Evolutionary conservation across 208 protist genomes (phyloP).

Genomic region (Wallacemonas collosoma): DNA sequence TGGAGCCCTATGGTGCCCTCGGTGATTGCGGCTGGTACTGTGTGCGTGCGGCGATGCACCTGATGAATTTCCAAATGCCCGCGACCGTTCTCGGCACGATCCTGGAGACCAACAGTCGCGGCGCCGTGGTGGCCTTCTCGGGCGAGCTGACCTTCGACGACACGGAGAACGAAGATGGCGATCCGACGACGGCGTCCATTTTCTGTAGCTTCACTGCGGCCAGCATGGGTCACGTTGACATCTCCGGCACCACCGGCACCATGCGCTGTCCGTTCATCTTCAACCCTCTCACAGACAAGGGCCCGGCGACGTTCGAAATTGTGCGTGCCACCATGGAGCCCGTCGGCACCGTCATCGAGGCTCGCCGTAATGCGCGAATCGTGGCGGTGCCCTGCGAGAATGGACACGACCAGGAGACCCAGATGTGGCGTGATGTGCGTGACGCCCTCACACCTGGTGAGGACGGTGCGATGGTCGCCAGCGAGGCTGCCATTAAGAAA

Average conservation of each 20-base stretch:
- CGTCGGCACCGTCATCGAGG: slow-evolving; percentile 18
- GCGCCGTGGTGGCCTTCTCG: slow-evolving; percentile 65
- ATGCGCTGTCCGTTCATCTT: slow-evolving; percentile 43
- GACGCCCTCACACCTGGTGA: slow-evolving; percentile 23
- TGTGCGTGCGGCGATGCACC: slow-evolving; percentile 67
- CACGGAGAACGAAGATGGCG: slow-evolving; percentile 9
- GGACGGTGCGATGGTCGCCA: slow-evolving; percentile 26
- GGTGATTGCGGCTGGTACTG: slow-evolving; percentile 83
- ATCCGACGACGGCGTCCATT: slow-evolving; percentile 22
- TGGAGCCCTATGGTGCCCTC: slow-evolving; percentile 69
- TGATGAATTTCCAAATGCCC: slow-evolving; percentile 61
- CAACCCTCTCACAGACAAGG: slow-evolving; percentile 29
- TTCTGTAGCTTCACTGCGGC: slow-evolving; percentile 29
- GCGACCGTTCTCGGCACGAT: slow-evolving; percentile 50
- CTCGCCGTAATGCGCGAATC: slow-evolving; percentile 25
- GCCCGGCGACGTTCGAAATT: slow-evolving; percentile 26
- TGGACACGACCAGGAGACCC: slow-evolving; percentile 41
- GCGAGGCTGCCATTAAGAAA: slow-evolving; percentile 35
- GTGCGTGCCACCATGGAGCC: slow-evolving; percentile 22
- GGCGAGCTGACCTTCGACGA: slow-evolving; percentile 53
- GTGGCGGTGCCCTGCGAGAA: slow-evolving; percentile 47
- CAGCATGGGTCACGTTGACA: slow-evolving; percentile 32
- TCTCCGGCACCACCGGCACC: slow-evolving; percentile 41
- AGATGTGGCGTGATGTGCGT: slow-evolving; percentile 61
- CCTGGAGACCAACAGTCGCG: slow-evolving; percentile 39